Evolutionary conservation across 2,329 filamentous ascomycete genomes (phyloP).

Genomic region (Fusarium scirpi): DNA sequence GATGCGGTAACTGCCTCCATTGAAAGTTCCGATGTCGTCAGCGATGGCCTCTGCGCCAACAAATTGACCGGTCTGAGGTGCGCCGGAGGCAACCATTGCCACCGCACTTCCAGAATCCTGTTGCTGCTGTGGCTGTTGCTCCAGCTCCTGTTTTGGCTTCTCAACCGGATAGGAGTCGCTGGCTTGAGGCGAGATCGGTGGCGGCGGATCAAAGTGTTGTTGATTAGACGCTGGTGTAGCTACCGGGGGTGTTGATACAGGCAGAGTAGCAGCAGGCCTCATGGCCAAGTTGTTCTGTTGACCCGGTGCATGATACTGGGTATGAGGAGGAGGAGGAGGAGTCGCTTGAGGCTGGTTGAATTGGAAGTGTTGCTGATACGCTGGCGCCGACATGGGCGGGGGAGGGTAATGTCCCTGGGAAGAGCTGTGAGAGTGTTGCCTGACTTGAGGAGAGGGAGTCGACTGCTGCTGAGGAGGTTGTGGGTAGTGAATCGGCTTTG

Average conservation of each 20-base stretch:
- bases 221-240: constrained; percentile 41
- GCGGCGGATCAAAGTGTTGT: constrained; percentile 47
- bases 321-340: constrained; percentile 38
- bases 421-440: constrained; percentile 41
- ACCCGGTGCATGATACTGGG: constrained; percentile 44
- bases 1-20: constrained; percentile 93
- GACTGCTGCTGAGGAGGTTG: constrained; percentile 44
- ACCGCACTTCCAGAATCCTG: constrained; percentile 42
- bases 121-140: constrained; percentile 41
- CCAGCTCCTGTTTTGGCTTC: constrained; percentile 43
- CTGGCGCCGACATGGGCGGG: constrained; percentile 39
- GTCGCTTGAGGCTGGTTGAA: constrained; percentile 45
- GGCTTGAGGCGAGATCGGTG: constrained; percentile 41
- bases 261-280: constrained; percentile 39
- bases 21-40: constrained; percentile 96
- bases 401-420: constrained; percentile 38
- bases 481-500: constrained; percentile 35
- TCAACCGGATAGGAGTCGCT: constrained; percentile 47
- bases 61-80: constrained; percentile 67
- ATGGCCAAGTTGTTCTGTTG: constrained; percentile 39
- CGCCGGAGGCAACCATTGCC: constrained; percentile 54
- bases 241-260: constrained; percentile 44
- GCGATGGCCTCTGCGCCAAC: constrained; percentile 69
- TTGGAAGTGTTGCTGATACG: constrained; percentile 42
- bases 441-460: constrained; percentile 39